Evolutionary conservation across 352 stramenopile species (phyloP), one percentile per base, ranked within the genome.

Genomic region (Plasmopara muralis): DNA sequence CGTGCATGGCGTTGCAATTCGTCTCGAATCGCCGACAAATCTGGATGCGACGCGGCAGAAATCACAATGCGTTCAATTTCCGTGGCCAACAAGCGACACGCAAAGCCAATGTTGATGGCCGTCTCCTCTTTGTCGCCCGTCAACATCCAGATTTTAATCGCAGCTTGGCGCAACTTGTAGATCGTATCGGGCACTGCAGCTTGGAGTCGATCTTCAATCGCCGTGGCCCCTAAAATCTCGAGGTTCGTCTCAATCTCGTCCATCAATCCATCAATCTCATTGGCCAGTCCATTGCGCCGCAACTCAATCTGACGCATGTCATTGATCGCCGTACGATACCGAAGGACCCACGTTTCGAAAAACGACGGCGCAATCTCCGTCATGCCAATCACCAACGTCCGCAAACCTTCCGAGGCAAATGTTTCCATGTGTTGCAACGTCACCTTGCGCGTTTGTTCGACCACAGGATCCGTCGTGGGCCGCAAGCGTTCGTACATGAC

Each of bases 51-150:
- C 49, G 91, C 83, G 0, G 76, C 80, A 0, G 80, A 85, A 43
- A 96, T 89, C 10, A 93, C 73, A 14, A 93, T 57, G 3, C 80
- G 76, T 50, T 97, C 85, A 70, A 98, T 98, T 49, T 97, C 93
- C 2, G 87, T 72, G 8, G 88, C 95, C 15, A 97, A 51, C 14
- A 97, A 45, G 10, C 88, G 82, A 48, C 85, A 97, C 6, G 89
- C 85, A 64, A 96, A 97, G n/a, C 83, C 93, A 62, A 98, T 98
- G 63, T 98, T 98, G 59, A 98, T 97, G 10, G 93, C 93, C 4
- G 93, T 98, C 61, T 98, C 93, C 55, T 95, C 70, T 64, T 98
- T 98, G 62, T 98, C 93, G 6, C 92, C 92, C 5, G 93, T 98
- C 16, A 98, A 80, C 72, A 98, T 95, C 89, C 91, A 98, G 34